Percentiles rank a stretch among this genome's conserved stretches.
Conservation (phyloP, 1,284 basidiomycete genomes). For the Pyrrhoderma noxium region DNA sequence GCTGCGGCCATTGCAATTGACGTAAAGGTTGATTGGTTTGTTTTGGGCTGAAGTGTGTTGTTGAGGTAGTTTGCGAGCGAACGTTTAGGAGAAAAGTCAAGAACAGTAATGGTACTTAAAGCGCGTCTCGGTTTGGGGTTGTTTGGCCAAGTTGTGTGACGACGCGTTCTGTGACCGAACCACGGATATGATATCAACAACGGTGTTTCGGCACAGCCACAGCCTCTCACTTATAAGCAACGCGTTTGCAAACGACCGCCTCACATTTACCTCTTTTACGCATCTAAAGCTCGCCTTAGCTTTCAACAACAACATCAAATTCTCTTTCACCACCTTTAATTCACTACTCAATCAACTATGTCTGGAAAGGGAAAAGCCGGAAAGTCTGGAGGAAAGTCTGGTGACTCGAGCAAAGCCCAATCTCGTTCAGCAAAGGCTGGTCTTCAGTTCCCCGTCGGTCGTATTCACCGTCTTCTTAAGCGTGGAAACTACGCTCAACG, state of each 20-base stretch:
- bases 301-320: slow-evolving; percentile 14
- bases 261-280: slow-evolving; percentile 19
- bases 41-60: slow-evolving; percentile 18
- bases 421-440: slow-evolving; percentile 80
- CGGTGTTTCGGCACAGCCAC: slow-evolving; percentile 17
- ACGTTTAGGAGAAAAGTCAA: background rate
- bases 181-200: background rate
- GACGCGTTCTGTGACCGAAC: slow-evolving; percentile 14
- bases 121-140: slow-evolving; percentile 13
- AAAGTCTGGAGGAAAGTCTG: slow-evolving; percentile 53
- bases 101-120: background rate
- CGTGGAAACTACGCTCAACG: slow-evolving; percentile 83
- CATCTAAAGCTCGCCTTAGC: slow-evolving; percentile 18
- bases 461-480: slow-evolving; percentile 88
- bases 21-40: slow-evolving; percentile 20
- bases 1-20: slow-evolving; percentile 49
- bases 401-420: slow-evolving; percentile 47
- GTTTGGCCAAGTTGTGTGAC: slow-evolving; percentile 20
- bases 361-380: slow-evolving; percentile 48
- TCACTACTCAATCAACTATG: slow-evolving; percentile 29
- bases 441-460: slow-evolving; percentile 85
- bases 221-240: slow-evolving; percentile 16
- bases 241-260: slow-evolving; percentile 1
- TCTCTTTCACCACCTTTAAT: slow-evolving; percentile 16
- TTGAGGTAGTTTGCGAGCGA: slow-evolving; percentile 4